phyloP scores from a whole-genome alignment of 2,329 filamentous ascomycete species.

The Ophiosphaerella korrae region DNA sequence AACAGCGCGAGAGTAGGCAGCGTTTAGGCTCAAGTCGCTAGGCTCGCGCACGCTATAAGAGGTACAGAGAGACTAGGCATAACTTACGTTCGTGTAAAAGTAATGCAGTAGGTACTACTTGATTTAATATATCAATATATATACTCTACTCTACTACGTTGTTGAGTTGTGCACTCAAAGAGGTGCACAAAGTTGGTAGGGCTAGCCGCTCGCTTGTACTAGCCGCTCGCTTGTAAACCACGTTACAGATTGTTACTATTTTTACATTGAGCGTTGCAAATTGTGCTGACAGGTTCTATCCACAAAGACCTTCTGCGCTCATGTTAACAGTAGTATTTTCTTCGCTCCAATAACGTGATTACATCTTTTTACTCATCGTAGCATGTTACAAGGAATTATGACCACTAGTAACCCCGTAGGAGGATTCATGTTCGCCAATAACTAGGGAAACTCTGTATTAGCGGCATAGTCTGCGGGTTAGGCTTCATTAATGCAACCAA shows the following conservation, averaged over 20 bases:
- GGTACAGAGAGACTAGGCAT: too few relatives aligned
- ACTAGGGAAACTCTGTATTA: constrained; percentile 47
- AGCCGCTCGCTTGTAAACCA: too few relatives aligned
- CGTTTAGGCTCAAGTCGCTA: too few relatives aligned
- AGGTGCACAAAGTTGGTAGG: too few relatives aligned
- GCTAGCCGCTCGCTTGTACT: too few relatives aligned
- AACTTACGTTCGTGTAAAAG: too few relatives aligned
- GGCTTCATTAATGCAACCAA: constrained; percentile 53
- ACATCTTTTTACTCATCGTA: constrained; percentile 63
- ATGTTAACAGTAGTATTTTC: constrained; percentile 38
- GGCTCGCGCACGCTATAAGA: too few relatives aligned
- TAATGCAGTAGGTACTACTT: too few relatives aligned
- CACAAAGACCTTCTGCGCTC: constrained; percentile 40
- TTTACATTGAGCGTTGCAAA: constrained; percentile 57
- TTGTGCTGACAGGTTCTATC: constrained; percentile 55
- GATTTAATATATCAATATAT: too few relatives aligned
- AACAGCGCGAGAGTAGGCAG: too few relatives aligned
- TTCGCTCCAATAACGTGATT: constrained; percentile 41
- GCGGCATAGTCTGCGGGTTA: constrained; percentile 45
- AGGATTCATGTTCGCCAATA: constrained; percentile 62
- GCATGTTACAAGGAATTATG: constrained; percentile 63
- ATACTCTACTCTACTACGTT: too few relatives aligned
- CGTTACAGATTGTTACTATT: constrained; percentile 52
- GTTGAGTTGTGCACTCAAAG: too few relatives aligned
- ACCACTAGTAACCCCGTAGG: constrained; percentile 66